Evolutionary conservation across 2,329 filamentous ascomycete species (phyloP).

Genomic region (Talaromyces rugulosus): DNA sequence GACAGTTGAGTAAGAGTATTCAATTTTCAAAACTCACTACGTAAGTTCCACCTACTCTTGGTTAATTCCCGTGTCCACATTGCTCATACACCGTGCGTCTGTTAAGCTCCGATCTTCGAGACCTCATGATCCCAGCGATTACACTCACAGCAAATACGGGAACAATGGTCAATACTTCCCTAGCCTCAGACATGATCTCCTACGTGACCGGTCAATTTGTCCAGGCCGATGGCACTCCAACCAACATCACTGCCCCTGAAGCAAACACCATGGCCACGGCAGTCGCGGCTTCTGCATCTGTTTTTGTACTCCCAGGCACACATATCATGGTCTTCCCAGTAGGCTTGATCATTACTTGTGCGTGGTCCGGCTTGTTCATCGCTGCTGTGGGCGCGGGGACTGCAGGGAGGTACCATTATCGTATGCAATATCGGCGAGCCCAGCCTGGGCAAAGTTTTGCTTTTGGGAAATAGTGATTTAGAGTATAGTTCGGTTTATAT

Average conservation of each 20-base stretch:
- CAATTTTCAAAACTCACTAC: constrained; percentile 24
- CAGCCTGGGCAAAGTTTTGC: constrained; percentile 2
- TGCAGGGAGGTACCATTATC: constrained; percentile 26
- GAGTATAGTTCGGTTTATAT: not conserved
- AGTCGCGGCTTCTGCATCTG: constrained; percentile 19
- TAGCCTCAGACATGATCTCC: constrained; percentile 32
- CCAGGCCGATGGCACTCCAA: constrained; percentile 17
- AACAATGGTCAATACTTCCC: constrained; percentile 19
- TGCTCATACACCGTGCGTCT: not conserved
- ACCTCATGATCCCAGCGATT: constrained; percentile 32
- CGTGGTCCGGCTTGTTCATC: constrained; percentile 30
- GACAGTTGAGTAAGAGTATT: constrained; percentile 24
- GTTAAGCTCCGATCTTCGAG: constrained; percentile 22
- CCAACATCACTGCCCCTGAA: constrained; percentile 22
- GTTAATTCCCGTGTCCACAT: not conserved
- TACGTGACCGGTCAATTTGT: constrained; percentile 32
- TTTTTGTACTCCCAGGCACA: constrained; percentile 30
- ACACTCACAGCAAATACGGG: constrained; percentile 21
- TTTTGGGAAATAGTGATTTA: not conserved
- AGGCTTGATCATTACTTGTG: constrained; percentile 28
- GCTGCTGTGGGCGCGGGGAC: constrained; percentile 30
- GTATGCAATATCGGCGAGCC: constrained; percentile 27
- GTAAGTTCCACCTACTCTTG: constrained; percentile 14
- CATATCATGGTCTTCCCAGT: constrained; percentile 27
- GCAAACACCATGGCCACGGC: constrained; percentile 19